A percentile compares a stretch with the other conserved stretches of the same genome.
These are phyloP conservation scores for Cladochytrium replicatum DNA, from an alignment of 192 early-diverging fungal genomes.

Conservation along the genomic window DNA sequence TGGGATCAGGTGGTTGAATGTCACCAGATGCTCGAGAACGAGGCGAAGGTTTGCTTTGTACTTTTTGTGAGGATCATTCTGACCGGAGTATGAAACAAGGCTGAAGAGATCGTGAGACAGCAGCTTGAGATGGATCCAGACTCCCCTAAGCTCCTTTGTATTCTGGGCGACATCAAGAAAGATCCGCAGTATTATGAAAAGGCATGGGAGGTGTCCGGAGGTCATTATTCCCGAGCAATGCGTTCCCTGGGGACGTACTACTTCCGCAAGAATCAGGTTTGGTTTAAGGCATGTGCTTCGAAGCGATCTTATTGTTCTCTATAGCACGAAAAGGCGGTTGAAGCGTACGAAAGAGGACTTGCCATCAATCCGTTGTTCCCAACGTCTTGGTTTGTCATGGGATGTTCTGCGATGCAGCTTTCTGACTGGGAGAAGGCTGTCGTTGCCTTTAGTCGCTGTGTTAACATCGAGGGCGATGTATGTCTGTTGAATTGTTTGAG, in stretches of 20 bases:
- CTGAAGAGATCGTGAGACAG: slow-evolving; percentile 65
- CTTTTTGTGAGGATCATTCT: slow-evolving; percentile 3
- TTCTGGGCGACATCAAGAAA: slow-evolving; percentile 76
- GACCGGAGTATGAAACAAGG: slow-evolving; percentile 34
- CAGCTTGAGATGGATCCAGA: slow-evolving; percentile 54
- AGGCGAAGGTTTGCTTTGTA: slow-evolving; percentile 33
- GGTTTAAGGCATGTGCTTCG: no score
- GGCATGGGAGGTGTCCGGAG: slow-evolving; percentile 81
- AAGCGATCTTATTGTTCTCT: no score
- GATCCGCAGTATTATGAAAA: slow-evolving; percentile 71
- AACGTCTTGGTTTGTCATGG: slow-evolving; percentile 91
- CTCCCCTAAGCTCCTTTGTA: slow-evolving; percentile 76
- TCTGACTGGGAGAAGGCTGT: slow-evolving; percentile 67
- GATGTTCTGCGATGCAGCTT: slow-evolving; percentile 80
- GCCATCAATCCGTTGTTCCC: slow-evolving; percentile 90
- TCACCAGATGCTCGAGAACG: slow-evolving; percentile 74
- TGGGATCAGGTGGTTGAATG: slow-evolving; percentile 94
- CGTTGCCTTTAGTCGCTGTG: slow-evolving; percentile 65
- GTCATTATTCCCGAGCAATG: slow-evolving; percentile 84
- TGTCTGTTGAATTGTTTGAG: slow-evolving; percentile 5
- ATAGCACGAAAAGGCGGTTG: slow-evolving; percentile 49
- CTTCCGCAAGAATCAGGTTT: slow-evolving; percentile 55
- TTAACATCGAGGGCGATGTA: slow-evolving; percentile 52
- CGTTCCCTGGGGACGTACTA: slow-evolving; percentile 80
- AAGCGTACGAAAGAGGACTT: slow-evolving; percentile 73